Base-by-base conservation (phyloP, 139 green algal genomes). In the Chlorella sp. region DNA sequence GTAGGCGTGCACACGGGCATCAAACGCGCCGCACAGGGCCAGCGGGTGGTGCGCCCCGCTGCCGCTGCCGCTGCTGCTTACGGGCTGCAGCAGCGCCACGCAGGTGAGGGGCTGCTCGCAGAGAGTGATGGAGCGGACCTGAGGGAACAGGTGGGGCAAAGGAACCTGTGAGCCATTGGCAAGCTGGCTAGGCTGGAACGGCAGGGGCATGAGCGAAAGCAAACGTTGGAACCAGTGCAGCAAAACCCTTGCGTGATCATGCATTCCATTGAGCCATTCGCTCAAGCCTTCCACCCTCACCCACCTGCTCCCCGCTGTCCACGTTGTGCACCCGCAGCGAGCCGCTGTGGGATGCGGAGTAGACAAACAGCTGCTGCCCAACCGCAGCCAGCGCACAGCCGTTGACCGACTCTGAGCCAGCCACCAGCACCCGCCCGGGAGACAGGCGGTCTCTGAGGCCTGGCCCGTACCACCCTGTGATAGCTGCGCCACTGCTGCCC, bases 1-100 rank as follows among this genome's bases (percentile, higher is more conserved):
- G 60, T 89, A 92, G 26, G 80, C 79, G 62, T 92, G 90, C 36
- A 95, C 86, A 30, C 77, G 56, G 36, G 87, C 85, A 82, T 93
- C 91, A 46, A 93, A 91, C 1, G 84, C 90, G 14, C 94, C 93
- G 24, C 86, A 83, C n/a, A 97, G 85, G 38, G 91, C 54, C 38
- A 92, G 72, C 34, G 89, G 89, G 75, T 93, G 86, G 67, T 41
- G 56, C 48, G 60, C 43, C 46, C 28, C 58, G 14, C 24, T n/a
- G 43, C 30, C 30, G 43, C 40, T 75, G 44, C 54, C 38, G n/a
- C 56, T 28, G 54, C 13, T 43, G 70, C 14, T 34, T 28, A 30
- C 56, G 30, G 64, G 28, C 22, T 79, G 87, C 77, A 94, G 72
- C 65, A 95, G 76, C 34, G 83, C 86, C 51, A 95, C 62, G 43